Evolutionary conservation across 2,329 filamentous ascomycete species (phyloP), one percentile per base, ranked within the genome.

Genomic region (Corinectria fuckeliana): DNA sequence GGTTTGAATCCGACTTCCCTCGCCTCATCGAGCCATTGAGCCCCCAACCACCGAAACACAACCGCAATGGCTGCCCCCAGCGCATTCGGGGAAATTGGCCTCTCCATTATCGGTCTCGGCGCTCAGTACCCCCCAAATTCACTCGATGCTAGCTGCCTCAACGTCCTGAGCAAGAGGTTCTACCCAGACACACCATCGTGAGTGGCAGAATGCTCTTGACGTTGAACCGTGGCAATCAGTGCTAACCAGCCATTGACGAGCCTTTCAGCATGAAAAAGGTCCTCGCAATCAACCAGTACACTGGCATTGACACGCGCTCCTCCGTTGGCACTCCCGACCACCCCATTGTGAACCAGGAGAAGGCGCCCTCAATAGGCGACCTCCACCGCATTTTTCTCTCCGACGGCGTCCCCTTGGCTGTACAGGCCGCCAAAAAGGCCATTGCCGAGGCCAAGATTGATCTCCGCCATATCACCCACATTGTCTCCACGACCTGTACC

Each of bases 401-500:
- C 36, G 81, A 87, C 36, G 86, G 86, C 11, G 78, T 88, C 2
- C 83, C 85, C 1, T 76, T 88, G 2, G 85, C 86, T 6, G 77
- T 88, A 5, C 74, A 73, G 9, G 86, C 86, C 2, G 78, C 83
- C 20, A 76, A 77, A 23, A 85, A 85, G 70, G 86, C 85, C 5
- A 77, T 87, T 9, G 74, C 76, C 7, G 85, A 88, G 70, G 83
- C 85, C 5, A 76, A 78, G 14, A 71, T 87, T 39, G 78, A 81
- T 39, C 70, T 80, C 0, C 69, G 70, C 3, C 77, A 86, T 50
- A 86, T 91, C 62, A 91, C 87, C 3, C 88, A 91, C 67, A 79
- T 89, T 38, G 86, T 91, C 8, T 84, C 86, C 21, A 88, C 87
- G 0, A 90, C 87, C 5, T 90, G 88, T 71, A 91, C 88, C 8